Percentiles rank a stretch among this genome's conserved stretches.
phyloP scores from a whole-genome alignment of 352 stramenopile species.

The Globisporangium yorkense region DNA sequence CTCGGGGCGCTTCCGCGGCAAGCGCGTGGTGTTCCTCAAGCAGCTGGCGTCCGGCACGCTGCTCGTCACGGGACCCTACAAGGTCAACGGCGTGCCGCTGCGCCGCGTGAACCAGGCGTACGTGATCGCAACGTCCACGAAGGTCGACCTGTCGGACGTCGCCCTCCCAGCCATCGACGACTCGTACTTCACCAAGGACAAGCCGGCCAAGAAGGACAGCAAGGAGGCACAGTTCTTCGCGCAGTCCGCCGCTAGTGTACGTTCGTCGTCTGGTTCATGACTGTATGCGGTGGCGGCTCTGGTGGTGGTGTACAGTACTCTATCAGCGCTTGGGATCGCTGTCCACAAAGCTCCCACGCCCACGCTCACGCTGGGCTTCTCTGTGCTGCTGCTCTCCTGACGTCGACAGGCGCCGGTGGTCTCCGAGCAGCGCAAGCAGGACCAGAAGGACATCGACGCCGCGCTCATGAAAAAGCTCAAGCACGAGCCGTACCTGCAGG shows the following conservation, averaged over 20 bases:
- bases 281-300: constrained; percentile 13
- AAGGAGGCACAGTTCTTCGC: constrained; percentile 98
- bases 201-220: constrained; percentile 81
- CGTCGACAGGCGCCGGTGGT: constrained; percentile 84
- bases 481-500: constrained; percentile 93
- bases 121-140: constrained; percentile 98
- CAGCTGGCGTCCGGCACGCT: constrained; percentile 95
- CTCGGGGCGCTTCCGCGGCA: constrained; percentile 96
- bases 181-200: constrained; percentile 96
- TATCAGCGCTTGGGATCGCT: constrained; percentile 90
- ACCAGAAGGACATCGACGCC: constrained; percentile 98
- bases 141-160: constrained; percentile 92
- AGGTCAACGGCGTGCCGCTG: constrained; percentile 98
- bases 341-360: constrained; percentile 74
- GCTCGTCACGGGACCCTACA: constrained; percentile 97
- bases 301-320: constrained; percentile 20
- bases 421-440: constrained; percentile 96
- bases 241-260: constrained; percentile 39
- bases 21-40: constrained; percentile 99
- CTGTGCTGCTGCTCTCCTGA: background rate
- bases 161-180: constrained; percentile 93
- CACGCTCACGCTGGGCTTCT: constrained; percentile 15
- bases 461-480: constrained; percentile 83
- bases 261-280: background rate
- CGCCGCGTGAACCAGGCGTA: constrained; percentile 98